A percentile compares a stretch with the other conserved stretches of the same genome.
Conservation (phyloP, 306 rosid genomes). For the Mimosa bimucronata region DNA sequence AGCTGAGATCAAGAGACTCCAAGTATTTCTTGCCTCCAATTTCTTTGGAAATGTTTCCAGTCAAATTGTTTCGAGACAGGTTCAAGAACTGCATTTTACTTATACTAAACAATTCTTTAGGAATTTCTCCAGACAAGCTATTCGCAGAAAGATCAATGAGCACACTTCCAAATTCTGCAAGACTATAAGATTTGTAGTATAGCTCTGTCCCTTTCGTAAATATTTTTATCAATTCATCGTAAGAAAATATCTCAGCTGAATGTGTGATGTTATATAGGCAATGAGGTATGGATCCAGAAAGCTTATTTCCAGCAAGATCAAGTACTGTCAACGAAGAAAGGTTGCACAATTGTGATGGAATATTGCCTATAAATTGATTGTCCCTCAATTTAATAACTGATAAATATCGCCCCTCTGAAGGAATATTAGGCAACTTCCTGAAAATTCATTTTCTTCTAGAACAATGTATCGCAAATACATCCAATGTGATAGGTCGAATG, state of each 20-base stretch:
- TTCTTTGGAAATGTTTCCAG: background rate
- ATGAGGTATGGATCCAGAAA: background rate
- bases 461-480: background rate
- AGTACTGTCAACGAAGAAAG: background rate
- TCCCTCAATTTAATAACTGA: background rate
- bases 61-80: background rate
- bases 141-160: slow-evolving; percentile 18
- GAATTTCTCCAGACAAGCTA: slow-evolving; percentile 37
- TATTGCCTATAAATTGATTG: background rate
- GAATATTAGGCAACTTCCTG: background rate
- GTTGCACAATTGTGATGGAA: background rate
- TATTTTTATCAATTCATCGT: background rate
- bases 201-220: background rate
- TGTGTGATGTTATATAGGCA: background rate
- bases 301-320: background rate
- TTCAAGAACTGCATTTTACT: background rate
- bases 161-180: background rate
- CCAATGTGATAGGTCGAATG: background rate
- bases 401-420: background rate
- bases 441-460: background rate
- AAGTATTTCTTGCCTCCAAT: background rate
- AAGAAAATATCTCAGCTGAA: accelerated
- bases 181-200: background rate
- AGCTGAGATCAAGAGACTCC: slow-evolving; percentile 14
- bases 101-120: slow-evolving; percentile 4